A percentile compares a stretch with the other conserved stretches of the same genome.
Conservation (phyloP, 768 basidiomycete species). For the Daedaleopsis sinensis region DNA sequence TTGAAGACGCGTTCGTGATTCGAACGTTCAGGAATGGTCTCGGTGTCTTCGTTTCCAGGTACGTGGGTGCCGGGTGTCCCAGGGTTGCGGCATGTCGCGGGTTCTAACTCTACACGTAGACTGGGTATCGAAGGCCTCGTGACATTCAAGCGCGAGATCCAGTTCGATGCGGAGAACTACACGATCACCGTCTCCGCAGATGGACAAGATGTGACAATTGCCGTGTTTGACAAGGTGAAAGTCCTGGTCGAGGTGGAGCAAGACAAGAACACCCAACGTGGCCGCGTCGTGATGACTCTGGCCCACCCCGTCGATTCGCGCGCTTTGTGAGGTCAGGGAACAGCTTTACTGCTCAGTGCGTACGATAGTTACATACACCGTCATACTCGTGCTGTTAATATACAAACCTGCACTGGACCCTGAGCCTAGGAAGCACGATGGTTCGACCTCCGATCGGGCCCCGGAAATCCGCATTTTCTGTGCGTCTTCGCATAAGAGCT, state of each 20-base stretch:
- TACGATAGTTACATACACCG: constrained; percentile 12
- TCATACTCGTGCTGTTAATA: constrained; percentile 12
- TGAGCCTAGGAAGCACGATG: constrained; percentile 13
- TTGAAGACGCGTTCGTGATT: constrained; percentile 93
- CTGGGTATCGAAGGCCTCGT: constrained; percentile 94
- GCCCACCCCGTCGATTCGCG: constrained; percentile 64
- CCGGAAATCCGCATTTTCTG: constrained; percentile 11
- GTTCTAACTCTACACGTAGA: constrained; percentile 41
- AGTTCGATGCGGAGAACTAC: constrained; percentile 92
- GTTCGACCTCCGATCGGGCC: constrained; percentile 4
- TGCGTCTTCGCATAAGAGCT: constrained; percentile 13
- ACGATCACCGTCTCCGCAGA: constrained; percentile 66
- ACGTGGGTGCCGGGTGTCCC: constrained; percentile 34
- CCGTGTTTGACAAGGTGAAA: constrained; percentile 91
- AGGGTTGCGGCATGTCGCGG: constrained; percentile 5
- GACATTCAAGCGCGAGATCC: constrained; percentile 87
- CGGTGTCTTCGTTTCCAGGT: constrained; percentile 96
- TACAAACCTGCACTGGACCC: constrained; percentile 10
- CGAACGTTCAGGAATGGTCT: constrained; percentile 93
- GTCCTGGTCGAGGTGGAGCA: constrained; percentile 94
- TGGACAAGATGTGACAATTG: constrained; percentile 56
- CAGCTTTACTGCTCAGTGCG: constrained; percentile 15
- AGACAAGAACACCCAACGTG: constrained; percentile 91
- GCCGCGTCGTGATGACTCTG: constrained; percentile 84
- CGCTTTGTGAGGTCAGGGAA: constrained; percentile 35